Conservation (phyloP, 2,329 filamentous ascomycete species). For the Stemphylium beticola region DNA sequence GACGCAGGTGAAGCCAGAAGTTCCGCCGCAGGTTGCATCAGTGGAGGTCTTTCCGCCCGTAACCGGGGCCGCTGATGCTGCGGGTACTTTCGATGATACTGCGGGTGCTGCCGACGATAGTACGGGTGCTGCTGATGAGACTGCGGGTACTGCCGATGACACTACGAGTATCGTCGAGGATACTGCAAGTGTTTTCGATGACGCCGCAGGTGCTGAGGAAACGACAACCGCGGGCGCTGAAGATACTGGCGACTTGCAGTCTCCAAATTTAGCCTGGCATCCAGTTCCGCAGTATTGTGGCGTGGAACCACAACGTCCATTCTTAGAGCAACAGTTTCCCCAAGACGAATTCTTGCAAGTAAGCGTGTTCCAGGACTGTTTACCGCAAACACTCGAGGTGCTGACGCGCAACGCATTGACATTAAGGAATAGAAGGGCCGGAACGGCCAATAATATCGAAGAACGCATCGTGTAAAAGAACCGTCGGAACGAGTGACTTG, state of each 20-base stretch:
- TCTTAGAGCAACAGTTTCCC: constrained; percentile 5
- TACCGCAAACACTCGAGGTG: constrained; percentile 1
- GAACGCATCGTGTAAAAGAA: no score
- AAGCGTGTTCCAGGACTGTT: constrained; percentile 5
- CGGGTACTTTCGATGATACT: constrained; percentile 13
- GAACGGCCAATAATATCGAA: not conserved
- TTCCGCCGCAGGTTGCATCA: constrained; percentile 30
- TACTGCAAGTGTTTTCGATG: constrained; percentile 5
- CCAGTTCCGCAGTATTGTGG: constrained; percentile 26
- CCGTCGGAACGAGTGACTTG: no score
- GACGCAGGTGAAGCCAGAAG: constrained; percentile 44
- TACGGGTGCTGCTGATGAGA: not conserved
- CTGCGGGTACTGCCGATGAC: not conserved
- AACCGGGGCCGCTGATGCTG: not conserved
- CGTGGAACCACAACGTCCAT: not conserved
- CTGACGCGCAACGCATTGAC: not conserved
- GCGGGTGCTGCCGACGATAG: not conserved
- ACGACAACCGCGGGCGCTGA: not conserved
- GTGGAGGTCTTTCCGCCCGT: no score
- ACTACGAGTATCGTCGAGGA: not conserved
- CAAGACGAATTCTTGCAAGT: constrained; percentile 2
- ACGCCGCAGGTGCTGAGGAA: not conserved
- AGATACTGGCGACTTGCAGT: constrained; percentile 6
- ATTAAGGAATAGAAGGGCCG: not conserved
- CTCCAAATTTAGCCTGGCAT: constrained; percentile 25